Percentiles rank a stretch among this genome's conserved stretches.
These are phyloP conservation scores for Cercophora scortea DNA, from an alignment of 495 filamentous ascomycete species.

Conservation along the genomic window DNA sequence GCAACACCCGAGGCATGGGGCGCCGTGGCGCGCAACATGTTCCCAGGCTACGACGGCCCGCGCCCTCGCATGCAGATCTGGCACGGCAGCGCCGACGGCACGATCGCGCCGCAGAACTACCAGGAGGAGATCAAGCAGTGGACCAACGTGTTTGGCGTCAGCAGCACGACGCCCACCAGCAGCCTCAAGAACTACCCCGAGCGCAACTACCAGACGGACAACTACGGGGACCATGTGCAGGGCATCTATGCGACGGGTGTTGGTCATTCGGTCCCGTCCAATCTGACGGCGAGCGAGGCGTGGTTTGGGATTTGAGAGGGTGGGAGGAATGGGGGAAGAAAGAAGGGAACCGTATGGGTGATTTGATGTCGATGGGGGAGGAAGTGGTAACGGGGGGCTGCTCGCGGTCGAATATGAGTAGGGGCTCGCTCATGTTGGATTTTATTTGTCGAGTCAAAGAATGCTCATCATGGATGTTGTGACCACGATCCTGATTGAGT, in stretches of 20 bases:
- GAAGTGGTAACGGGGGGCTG: too few species aligned
- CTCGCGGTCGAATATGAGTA: too few species aligned
- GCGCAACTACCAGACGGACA: conserved; percentile 27
- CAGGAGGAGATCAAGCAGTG: conserved; percentile 45
- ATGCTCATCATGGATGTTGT: too few species aligned
- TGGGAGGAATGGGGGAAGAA: neutral
- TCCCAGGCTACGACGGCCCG: conserved; percentile 37
- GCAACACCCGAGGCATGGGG: conserved; percentile 36
- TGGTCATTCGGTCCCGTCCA: conserved; percentile 29
- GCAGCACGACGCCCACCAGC: conserved; percentile 19
- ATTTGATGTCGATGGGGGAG: too few species aligned
- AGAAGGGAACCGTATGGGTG: too few species aligned
- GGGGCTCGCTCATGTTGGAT: too few species aligned
- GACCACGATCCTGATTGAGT: too few species aligned
- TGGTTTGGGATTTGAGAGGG: conserved; percentile 28
- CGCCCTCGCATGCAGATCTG: conserved; percentile 50
- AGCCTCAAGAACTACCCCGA: conserved; percentile 27
- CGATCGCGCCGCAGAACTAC: conserved; percentile 38
- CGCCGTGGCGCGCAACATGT: conserved; percentile 36
- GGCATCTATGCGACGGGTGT: conserved; percentile 34
- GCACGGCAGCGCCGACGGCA: conserved; percentile 41
- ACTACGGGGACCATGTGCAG: conserved; percentile 29
- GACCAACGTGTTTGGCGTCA: conserved; percentile 39
- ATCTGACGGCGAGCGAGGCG: conserved; percentile 27
- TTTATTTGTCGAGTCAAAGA: too few species aligned